These are phyloP conservation scores for Podila horticola DNA, from an alignment of 192 early-diverging fungal species.

Conservation along the genomic window DNA sequence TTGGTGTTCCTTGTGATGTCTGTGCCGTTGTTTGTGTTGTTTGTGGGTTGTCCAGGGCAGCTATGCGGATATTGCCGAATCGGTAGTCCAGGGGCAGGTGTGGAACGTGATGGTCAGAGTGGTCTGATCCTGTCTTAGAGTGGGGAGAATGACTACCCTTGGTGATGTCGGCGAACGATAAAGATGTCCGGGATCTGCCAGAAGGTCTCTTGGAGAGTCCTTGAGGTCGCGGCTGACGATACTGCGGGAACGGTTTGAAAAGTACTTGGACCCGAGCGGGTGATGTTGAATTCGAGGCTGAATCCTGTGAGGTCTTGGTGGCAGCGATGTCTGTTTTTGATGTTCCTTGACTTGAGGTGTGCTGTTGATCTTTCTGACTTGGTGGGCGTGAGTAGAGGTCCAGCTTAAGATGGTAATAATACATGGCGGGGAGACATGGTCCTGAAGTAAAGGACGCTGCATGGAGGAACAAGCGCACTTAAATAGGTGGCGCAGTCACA, in stretches of 20 bases:
- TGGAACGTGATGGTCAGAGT: background rate
- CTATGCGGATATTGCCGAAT: conserved; percentile 21
- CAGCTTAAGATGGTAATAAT: conserved; percentile 55
- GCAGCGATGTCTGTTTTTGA: background rate
- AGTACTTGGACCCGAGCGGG: conserved; percentile 9
- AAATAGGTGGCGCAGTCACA: conserved; percentile 3
- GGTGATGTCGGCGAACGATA: background rate
- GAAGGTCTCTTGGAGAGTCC: background rate
- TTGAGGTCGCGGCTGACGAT: background rate
- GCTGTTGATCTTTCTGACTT: background rate
- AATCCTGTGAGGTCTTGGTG: background rate
- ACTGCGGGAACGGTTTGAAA: conserved; percentile 28
- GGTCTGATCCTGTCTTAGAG: background rate
- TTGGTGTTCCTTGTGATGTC: background rate
- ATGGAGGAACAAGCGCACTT: background rate
- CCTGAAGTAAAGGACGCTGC: background rate
- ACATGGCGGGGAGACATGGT: conserved; percentile 42
- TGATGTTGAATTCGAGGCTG: background rate
- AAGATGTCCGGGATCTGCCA: background rate
- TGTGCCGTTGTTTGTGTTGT: background rate
- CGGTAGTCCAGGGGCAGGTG: conserved; percentile 22
- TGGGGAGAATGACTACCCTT: background rate
- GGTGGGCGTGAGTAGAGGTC: conserved; percentile 29
- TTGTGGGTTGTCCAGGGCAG: conserved; percentile 13
- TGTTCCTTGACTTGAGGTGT: background rate